Conservation (phyloP, 2,329 filamentous ascomycete species). For the Epichloe brachyelytri region DNA sequence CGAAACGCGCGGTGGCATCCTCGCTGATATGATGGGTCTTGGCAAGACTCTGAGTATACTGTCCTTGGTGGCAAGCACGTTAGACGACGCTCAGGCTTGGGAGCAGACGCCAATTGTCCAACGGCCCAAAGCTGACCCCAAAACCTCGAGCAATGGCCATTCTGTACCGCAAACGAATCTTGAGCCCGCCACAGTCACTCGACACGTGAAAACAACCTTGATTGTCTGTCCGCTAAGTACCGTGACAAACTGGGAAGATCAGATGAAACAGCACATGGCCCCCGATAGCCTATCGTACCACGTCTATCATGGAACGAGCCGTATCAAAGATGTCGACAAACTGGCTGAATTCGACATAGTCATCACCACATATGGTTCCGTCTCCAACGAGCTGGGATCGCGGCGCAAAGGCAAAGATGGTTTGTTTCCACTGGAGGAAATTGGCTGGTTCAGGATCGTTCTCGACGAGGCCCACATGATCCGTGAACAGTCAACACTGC, state of each 20-base stretch:
- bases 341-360: conserved; percentile 70
- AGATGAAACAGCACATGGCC: conserved; percentile 71
- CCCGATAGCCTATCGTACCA: conserved; percentile 55
- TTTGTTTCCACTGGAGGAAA: conserved; percentile 53
- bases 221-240: conserved; percentile 84
- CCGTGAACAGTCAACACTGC: conserved; percentile 66
- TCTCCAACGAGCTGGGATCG: conserved; percentile 63
- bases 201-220: conserved; percentile 68
- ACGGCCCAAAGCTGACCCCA: conserved; percentile 28
- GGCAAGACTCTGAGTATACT: conserved; percentile 80
- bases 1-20: conserved; percentile 58
- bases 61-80: conserved; percentile 57
- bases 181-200: conserved; percentile 37
- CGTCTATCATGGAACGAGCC: conserved; percentile 73
- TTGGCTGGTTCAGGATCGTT: conserved; percentile 89
- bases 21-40: conserved; percentile 83
- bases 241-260: conserved; percentile 87
- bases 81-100: conserved; percentile 51
- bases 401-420: conserved; percentile 49
- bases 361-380: conserved; percentile 84
- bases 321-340: conserved; percentile 54
- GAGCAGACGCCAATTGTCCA: conserved; percentile 38
- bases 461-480: conserved; percentile 94
- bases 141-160: conserved; percentile 17
- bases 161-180: conserved; percentile 24